Evolutionary conservation across 352 stramenopile species (phyloP), one percentile per base, ranked within the genome.

Genomic region (Phytophthora hibernalis): DNA sequence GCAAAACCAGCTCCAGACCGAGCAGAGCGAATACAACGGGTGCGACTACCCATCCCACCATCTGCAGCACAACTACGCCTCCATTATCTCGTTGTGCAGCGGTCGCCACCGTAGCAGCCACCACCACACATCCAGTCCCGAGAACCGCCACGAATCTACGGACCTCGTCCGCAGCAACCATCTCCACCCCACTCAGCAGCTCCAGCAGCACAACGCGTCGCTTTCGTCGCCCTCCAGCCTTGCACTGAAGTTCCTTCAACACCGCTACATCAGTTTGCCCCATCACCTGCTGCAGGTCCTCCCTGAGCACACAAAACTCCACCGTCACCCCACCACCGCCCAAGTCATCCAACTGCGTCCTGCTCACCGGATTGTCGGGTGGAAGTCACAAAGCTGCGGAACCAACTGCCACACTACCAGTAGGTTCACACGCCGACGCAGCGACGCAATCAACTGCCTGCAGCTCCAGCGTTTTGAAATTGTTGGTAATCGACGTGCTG

Each of bases 361-460:
- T 30, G 35, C 64, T 55, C 53, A 78, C 70, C 60, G 44, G 50
- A 78, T 63, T n/a, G 70, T 74, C 33, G 65, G 51, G 35, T 70
- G 61, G 11, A 72, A 66, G 3, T n/a, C 20, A 53, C 47, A 51
- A 20, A 72, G 55, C 35, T 52, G 22, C 8, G 63, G 33, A 18
- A 76, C 37, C 12, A 67, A 10, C 1, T 22, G 43, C 16, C 28
- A 52, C 9, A 63, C 3, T 8, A 55, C 24, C 21, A 57, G 7
- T 30, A 65, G 5, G n/a, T 66, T 30, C 6, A 72, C 10, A 3
- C 54, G 35, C 30, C 38, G 44, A 35, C 11, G 37, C 12, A 71
- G 6, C 10, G 1, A n/a, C 26, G 57, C 31, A 12, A 59, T 5
- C 20, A 59, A 38, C 43, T 38, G 22, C 5, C 42, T 13, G 51